These are phyloP conservation scores for Boechera divaricarpa DNA, from an alignment of 345 rosid species.

Conservation along the genomic window DNA sequence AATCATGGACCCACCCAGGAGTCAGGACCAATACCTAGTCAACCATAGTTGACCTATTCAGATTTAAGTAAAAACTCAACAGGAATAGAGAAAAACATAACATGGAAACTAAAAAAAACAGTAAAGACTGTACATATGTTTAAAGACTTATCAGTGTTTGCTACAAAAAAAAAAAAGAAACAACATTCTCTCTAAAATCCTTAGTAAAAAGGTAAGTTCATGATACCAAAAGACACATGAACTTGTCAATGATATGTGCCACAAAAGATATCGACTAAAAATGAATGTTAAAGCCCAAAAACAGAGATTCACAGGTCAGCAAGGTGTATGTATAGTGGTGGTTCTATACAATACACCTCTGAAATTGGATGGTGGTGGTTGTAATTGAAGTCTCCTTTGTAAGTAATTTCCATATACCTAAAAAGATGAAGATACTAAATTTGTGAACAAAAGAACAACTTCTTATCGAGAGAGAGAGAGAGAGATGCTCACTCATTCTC, in stretches of 20 bases:
- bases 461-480: neutral
- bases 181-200: neutral
- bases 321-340: conserved; percentile 19
- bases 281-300: neutral
- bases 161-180: neutral
- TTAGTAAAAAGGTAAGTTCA: conserved; percentile 27
- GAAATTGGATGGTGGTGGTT: conserved; percentile 33
- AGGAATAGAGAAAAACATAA: neutral
- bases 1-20: neutral
- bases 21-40: conserved; percentile 6
- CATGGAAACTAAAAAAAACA: neutral
- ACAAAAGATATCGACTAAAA: conserved; percentile 4
- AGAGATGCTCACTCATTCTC: neutral
- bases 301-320: conserved; percentile 27
- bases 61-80: neutral
- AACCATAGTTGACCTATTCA: conserved; percentile 18
- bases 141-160: neutral
- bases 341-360: neutral
- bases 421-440: conserved; percentile 8
- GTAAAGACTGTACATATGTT: neutral
- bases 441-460: neutral
- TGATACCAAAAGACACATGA: conserved; percentile 33
- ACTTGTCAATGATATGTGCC: conserved; percentile 39
- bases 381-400: conserved; percentile 26
- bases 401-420: conserved; percentile 48